These are phyloP conservation scores for Neofusicoccum cordaticola DNA, from an alignment of 2,329 filamentous ascomycete species.

Conservation along the genomic window DNA sequence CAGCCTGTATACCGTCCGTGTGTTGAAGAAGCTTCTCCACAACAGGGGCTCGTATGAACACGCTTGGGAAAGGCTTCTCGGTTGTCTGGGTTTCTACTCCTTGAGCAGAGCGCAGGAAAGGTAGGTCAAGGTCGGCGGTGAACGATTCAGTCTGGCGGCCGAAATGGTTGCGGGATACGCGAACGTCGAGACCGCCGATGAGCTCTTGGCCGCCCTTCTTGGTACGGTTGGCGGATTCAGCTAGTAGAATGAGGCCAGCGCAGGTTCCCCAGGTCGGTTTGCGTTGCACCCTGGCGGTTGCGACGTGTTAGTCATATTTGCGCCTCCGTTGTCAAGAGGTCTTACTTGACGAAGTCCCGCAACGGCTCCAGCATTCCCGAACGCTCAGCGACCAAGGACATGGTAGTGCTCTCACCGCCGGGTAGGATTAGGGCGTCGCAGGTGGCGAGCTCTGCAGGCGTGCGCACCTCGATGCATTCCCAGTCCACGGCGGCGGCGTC, in stretches of 20 bases:
- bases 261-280: slow-evolving; percentile 95
- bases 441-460: slow-evolving; percentile 61
- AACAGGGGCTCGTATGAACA: slow-evolving; percentile 93
- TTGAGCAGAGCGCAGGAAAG: slow-evolving; percentile 56
- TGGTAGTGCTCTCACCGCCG: slow-evolving; percentile 91
- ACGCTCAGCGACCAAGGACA: slow-evolving; percentile 80
- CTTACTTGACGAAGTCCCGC: slow-evolving; percentile 84
- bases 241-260: slow-evolving; percentile 86
- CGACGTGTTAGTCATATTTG: slow-evolving; percentile 16
- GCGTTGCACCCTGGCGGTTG: slow-evolving; percentile 58
- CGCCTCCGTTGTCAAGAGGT: slow-evolving; percentile 20
- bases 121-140: slow-evolving; percentile 68
- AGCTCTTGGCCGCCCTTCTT: slow-evolving; percentile 91
- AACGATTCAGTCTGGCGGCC: slow-evolving; percentile 92
- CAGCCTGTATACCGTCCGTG: slow-evolving; percentile 49
- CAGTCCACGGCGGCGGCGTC: slow-evolving; percentile 42
- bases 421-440: slow-evolving; percentile 88
- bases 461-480: slow-evolving; percentile 77
- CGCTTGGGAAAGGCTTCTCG: slow-evolving; percentile 65
- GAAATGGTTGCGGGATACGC: slow-evolving; percentile 92
- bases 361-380: slow-evolving; percentile 80
- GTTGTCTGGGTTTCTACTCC: slow-evolving; percentile 27
- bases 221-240: slow-evolving; percentile 80
- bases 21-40: slow-evolving; percentile 74
- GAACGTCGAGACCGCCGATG: slow-evolving; percentile 85